Evolutionary conservation across 1,284 basidiomycete genomes (phyloP).

Genomic region (Serendipita sp.): DNA sequence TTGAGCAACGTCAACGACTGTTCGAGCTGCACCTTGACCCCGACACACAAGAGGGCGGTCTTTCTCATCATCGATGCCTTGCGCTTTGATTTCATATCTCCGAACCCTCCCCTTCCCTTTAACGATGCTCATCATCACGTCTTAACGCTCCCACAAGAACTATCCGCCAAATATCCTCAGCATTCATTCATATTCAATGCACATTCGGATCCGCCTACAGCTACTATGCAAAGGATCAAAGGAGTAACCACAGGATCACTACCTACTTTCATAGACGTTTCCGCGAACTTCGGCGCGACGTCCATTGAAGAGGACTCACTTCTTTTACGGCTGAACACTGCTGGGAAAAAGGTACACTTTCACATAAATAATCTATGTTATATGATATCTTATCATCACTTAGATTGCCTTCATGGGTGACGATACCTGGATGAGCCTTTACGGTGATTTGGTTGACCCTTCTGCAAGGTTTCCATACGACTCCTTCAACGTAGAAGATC

Average conservation of each 20-base stretch:
- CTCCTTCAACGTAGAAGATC: constrained; percentile 97
- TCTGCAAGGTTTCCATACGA: constrained; percentile 77
- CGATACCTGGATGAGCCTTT: constrained; percentile 90
- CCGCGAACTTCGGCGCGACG: constrained; percentile 80
- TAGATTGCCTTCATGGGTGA: constrained; percentile 83
- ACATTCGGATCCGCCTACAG: constrained; percentile 87
- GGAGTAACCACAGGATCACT: constrained; percentile 90
- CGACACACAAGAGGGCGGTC: constrained; percentile 67
- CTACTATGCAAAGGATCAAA: constrained; percentile 91
- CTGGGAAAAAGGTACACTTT: constrained; percentile 22
- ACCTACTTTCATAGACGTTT: constrained; percentile 90
- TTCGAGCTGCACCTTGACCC: constrained; percentile 33
- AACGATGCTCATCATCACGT: constrained; percentile 73
- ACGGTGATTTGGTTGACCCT: constrained; percentile 57
- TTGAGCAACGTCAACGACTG: constrained; percentile 48
- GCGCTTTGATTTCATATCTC: constrained; percentile 86
- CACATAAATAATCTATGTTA: neutral
- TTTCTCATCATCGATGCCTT: constrained; percentile 86
- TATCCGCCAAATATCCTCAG: constrained; percentile 46
- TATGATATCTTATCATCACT: neutral
- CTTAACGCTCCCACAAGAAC: constrained; percentile 61
- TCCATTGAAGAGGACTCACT: constrained; percentile 81
- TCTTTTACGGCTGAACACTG: constrained; percentile 32
- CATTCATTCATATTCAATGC: constrained; percentile 80
- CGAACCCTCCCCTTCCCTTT: constrained; percentile 41